phyloP scores from a whole-genome alignment of 257 asterid genomes.

The Solanum infundibuliforme region DNA sequence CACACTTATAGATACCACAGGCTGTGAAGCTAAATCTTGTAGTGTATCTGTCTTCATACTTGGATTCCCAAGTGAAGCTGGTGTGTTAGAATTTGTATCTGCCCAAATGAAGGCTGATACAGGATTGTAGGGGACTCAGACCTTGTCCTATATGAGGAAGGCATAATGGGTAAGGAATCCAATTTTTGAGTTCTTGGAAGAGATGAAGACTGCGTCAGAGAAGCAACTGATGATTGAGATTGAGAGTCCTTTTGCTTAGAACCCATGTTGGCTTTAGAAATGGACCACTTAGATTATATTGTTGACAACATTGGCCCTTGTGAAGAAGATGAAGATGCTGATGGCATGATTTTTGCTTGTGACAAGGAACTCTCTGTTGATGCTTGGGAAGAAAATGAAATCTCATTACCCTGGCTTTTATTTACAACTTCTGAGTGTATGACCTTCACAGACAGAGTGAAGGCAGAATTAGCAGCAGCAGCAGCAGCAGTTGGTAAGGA shows the following conservation, averaged over 20 bases:
- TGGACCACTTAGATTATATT: conserved; percentile 15
- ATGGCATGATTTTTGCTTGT: conserved; percentile 13
- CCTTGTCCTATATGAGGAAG: conserved; percentile 11
- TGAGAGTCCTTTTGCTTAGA: conserved; percentile 21
- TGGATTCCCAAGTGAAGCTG: conserved; percentile 13
- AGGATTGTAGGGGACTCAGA: conserved; percentile 19
- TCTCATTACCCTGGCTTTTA: conserved; percentile 16
- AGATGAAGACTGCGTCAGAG: conserved; percentile 15
- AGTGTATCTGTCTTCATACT: neutral
- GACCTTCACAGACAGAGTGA: conserved; percentile 15
- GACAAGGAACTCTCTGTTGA: conserved; percentile 15
- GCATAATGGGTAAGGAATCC: conserved; percentile 15
- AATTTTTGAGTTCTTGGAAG: conserved; percentile 7
- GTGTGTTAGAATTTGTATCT: conserved; percentile 11
- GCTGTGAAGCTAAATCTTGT: conserved; percentile 25
- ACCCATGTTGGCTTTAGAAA: conserved; percentile 23
- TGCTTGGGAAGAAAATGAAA: conserved; percentile 17
- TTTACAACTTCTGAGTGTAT: conserved; percentile 17
- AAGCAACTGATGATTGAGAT: conserved; percentile 18
- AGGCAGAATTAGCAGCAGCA: conserved; percentile 22
- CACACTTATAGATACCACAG: conserved; percentile 12
- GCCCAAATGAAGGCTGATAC: conserved; percentile 13
- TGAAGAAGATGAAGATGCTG: conserved; percentile 26
- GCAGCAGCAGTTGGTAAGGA: conserved; percentile 18
- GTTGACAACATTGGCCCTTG: conserved; percentile 19